Percentiles rank a stretch among this genome's conserved stretches.
These are phyloP conservation scores for Tetragonia tetragonoides DNA, from an alignment of 148 eudicot genomes.

Conservation along the genomic window DNA sequence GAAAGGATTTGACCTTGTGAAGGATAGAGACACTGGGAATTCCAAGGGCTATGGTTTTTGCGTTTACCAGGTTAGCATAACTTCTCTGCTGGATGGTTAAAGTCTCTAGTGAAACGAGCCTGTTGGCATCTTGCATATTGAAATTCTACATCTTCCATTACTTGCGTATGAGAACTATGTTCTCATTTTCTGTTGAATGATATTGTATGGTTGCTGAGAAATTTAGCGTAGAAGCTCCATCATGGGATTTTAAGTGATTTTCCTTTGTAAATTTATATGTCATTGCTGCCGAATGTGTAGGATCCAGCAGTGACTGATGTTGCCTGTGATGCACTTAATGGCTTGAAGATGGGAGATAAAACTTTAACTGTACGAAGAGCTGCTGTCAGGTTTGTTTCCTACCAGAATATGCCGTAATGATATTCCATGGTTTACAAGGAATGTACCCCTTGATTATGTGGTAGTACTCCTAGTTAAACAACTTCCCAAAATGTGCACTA, in stretches of 20 bases:
- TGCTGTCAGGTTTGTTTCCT: constrained; percentile 57
- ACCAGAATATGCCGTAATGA: not conserved
- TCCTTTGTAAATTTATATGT: constrained; percentile 10
- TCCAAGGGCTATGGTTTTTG: constrained; percentile 96
- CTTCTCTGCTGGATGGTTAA: not conserved
- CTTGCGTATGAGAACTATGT: not conserved
- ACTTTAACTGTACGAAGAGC: constrained; percentile 91
- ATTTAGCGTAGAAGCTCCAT: not conserved
- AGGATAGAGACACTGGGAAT: constrained; percentile 93
- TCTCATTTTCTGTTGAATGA: not conserved
- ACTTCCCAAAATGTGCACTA: no score
- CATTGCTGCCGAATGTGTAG: constrained; percentile 25
- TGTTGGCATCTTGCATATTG: not conserved
- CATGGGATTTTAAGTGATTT: not conserved
- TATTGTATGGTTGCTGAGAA: not conserved
- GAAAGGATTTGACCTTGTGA: constrained; percentile 88
- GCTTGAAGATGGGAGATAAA: constrained; percentile 95
- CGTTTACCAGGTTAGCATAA: constrained; percentile 58
- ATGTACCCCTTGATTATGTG: no score
- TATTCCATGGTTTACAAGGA: not conserved
- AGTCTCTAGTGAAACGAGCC: not conserved
- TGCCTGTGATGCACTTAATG: constrained; percentile 96
- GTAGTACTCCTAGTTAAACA: no score
- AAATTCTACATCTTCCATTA: not conserved
- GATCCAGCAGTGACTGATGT: constrained; percentile 82